Base-by-base conservation (phyloP, 768 basidiomycete species). In the Austroboletus eburneus region DNA sequence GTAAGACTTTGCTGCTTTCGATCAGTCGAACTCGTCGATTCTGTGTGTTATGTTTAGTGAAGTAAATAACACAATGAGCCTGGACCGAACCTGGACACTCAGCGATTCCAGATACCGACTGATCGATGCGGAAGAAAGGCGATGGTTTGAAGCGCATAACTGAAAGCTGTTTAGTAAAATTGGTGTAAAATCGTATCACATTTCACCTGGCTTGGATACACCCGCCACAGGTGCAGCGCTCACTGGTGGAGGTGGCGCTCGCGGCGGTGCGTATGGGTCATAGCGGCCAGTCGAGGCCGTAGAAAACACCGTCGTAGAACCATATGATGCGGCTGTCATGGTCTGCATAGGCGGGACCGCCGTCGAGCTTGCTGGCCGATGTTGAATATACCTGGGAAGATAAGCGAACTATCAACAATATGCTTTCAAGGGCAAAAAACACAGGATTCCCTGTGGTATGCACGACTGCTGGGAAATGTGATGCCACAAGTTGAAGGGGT, bases 71-170 rank as follows among this genome's bases (percentile, higher is more conserved):
- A 13, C 17, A 13, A 33, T 3, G 9, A 45, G 13, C 3, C 16
- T 42, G 7, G n/a, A 22, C 49, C 73, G 20, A 57, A 89, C 89
- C 89, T 69, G 87, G 87, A 65, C 89, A 92, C 62, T 91, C 88
- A 8, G 74, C 71, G 23, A 91, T 70, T 22, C 50, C 46, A 3
- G 86, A 87, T 10, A 89, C 79, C 5, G 72, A 58, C 55, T 87
- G 81, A 40, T 86, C 83, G 3, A 87, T 63, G 10, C 67, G 69
- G 56, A 85, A 85, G 62, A 91, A 92, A 0, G 90, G 89, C 0
- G 90, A 91, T 9, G 78, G 75, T 56, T 84, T 89, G 70, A 91
- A 91, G 39, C 78, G 80, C 36, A 91, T 80, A 18, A 62, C 88
- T 87, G 51, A 22, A 51, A 50, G 40, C 38, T 39, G 14, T 50